Evolutionary conservation across 192 early-diverging fungal genomes (phyloP), one percentile per base, ranked within the genome.

Genomic region (Coemansia sp.): DNA sequence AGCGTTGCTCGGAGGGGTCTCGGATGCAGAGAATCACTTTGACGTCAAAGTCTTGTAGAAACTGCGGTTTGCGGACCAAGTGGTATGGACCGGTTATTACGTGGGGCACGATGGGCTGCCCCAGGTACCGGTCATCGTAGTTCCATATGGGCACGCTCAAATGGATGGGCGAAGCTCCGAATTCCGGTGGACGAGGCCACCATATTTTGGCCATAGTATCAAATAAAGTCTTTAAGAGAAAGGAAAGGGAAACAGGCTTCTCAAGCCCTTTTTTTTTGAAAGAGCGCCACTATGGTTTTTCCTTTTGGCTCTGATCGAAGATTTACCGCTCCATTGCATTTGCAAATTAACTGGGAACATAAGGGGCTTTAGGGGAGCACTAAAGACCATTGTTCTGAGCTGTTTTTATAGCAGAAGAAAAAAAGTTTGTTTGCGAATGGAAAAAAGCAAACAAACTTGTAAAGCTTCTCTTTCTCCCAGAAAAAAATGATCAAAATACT

Each of bases 81-180:
- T 83, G 80, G 69, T 88, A 90, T 6, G 93, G 93, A 0, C 93
- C 93, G 1, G 93, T 82, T 32, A 81, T 86, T 11, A 96, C 62
- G 28, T 69, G 55, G 14, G 58, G 73, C 4, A 76, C 38, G n/a
- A 76, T 61, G 10, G 73, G 54, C 31, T 76, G 73, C 5, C 61
- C 66, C 14, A 11, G 34, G 47, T 76, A 69, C 15, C 73, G 54
- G 55, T 76, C 73, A 16, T 69, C 62, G 56, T 76, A 62, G 14
- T 46, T 37, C 73, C 73, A 76, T 7, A 34, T 28, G 0, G 73
- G 66, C 1, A 63, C 66, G 31, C 50, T 59, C 6, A 69, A 46
- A 34, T 61, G 40, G 40, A 76, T 69, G 17, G 73, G 73, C 5
- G 14, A 31, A 4, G 39, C 26, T 26, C 66, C 59, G 21, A 52